Base-by-base conservation (phyloP, 2,329 filamentous ascomycete species). In the Aspergillus transmontanensis region DNA sequence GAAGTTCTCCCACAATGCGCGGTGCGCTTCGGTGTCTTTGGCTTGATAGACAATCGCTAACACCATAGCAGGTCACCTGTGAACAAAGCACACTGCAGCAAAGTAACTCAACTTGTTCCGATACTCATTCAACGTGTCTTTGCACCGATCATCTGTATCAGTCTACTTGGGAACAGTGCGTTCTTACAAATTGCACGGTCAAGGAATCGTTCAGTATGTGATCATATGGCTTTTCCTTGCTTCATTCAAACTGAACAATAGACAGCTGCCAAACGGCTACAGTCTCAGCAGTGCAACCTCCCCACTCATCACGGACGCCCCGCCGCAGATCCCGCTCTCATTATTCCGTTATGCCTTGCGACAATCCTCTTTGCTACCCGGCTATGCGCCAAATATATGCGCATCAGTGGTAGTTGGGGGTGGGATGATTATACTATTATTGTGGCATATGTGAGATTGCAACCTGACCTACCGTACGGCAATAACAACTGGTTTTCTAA, bases 401-500 rank as follows among this genome's bases (percentile, higher is more conserved):
- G 56, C 30, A 60, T 69, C 6, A 63, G 62, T 6, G 67, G 67
- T 5, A 60, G 63, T 28, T 69, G 66, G 67, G 62, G 67, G 12
- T 36, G 46, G 32, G 67, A 69, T 21, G 67, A 69, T 43, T 64
- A 56, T 23, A 69, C 64, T 34, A 63, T 69, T 12, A 62, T 62
- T n/a, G 23, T 62, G 1, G 66, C 68, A 41, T 68, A 64, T 60
- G 68, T 69, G 55, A 56, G 59, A 12, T 0, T 53, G n/a, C 10
- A 21, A 14, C 28, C 21, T 28, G 10, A 1, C 34, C 34, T 16
- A 36, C 5, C 14, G 6, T 6, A 16, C 14, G 14, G 1, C 48
- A 21, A 36, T 30, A 32, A 26, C 6, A 32, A 3, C 11, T 4
- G 3, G 23, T 4, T 4, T 34, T 12, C 14, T 26, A 5, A 58